Evolutionary conservation across 495 filamentous ascomycete species (phyloP).

Genomic region (Penicillium steckii): DNA sequence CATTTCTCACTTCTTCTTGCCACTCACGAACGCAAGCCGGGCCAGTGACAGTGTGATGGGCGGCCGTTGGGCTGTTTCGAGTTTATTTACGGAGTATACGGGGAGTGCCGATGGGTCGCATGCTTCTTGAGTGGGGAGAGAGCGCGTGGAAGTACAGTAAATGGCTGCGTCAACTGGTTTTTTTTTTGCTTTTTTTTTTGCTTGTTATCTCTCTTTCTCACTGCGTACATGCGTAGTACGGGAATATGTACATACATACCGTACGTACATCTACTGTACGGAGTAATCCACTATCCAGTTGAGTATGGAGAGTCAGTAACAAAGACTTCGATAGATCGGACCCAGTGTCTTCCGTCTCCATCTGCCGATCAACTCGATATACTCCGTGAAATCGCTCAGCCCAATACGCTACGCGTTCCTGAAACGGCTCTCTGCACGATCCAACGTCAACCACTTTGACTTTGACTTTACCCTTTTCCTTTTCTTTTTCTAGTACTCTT

Average conservation of each 20-base stretch:
- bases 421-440: constrained; percentile 27
- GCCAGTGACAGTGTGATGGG: constrained; percentile 14
- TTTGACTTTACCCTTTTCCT: constrained; percentile 3
- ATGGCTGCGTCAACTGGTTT: neutral
- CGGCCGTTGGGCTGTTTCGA: constrained; percentile 48
- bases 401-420: constrained; percentile 18
- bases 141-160: neutral
- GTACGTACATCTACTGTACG: too few relatives aligned
- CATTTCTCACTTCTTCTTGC: too few relatives aligned
- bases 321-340: neutral
- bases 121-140: neutral
- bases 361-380: constrained; percentile 23
- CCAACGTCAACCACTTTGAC: constrained; percentile 11
- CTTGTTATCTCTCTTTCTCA: constrained; percentile 5
- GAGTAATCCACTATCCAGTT: too few relatives aligned
- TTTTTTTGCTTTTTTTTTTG: constrained; percentile 1
- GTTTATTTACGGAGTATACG: constrained; percentile 45
- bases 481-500: neutral
- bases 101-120: constrained; percentile 3
- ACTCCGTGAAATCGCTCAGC: constrained; percentile 27
- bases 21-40: constrained; percentile 10
- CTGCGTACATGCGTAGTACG: too few relatives aligned
- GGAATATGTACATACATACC: neutral
- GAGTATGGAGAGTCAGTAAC: too few relatives aligned
- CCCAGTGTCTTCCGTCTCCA: neutral